These are phyloP conservation scores for Mortierella sp. DNA, from an alignment of 371 early-diverging fungal species.

Conservation along the genomic window DNA sequence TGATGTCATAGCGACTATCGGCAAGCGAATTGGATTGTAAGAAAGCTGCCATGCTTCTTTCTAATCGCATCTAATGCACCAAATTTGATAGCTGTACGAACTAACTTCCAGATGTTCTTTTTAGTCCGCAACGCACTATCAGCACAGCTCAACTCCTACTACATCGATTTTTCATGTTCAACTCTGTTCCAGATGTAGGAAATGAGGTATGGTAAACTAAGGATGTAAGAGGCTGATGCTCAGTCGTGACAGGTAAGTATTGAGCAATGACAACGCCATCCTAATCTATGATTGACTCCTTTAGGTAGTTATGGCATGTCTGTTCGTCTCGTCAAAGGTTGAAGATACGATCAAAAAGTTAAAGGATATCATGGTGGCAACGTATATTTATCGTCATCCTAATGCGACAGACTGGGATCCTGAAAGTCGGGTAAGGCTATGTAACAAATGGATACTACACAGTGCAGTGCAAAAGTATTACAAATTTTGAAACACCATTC, in stretches of 20 bases:
- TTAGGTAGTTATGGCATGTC: constrained; percentile 74
- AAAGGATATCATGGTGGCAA: constrained; percentile 78
- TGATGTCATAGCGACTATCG: constrained; percentile 45
- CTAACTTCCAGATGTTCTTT: background rate
- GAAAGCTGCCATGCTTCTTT: constrained; percentile 1
- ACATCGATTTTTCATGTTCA: constrained; percentile 77
- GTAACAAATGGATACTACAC: background rate
- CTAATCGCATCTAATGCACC: too few relatives aligned
- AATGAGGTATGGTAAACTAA: constrained; percentile 29
- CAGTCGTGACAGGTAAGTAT: too few relatives aligned
- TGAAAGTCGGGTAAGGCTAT: constrained; percentile 57
- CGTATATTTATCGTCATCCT: constrained; percentile 69
- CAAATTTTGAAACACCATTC: background rate
- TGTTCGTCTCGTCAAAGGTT: constrained; percentile 83
- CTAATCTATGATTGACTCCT: background rate
- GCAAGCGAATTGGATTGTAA: constrained; percentile 56
- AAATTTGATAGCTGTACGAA: too few relatives aligned
- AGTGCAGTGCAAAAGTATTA: too few relatives aligned
- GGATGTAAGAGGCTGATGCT: background rate
- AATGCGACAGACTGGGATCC: constrained; percentile 69
- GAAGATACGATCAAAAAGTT: constrained; percentile 84
- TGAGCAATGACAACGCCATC: background rate
- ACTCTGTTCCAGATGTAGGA: constrained; percentile 60
- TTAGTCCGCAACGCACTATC: constrained; percentile 78
- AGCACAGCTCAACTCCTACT: constrained; percentile 80